These are phyloP conservation scores for Cadophora gregata DNA, from an alignment of 2,329 filamentous ascomycete genomes.

Conservation along the genomic window DNA sequence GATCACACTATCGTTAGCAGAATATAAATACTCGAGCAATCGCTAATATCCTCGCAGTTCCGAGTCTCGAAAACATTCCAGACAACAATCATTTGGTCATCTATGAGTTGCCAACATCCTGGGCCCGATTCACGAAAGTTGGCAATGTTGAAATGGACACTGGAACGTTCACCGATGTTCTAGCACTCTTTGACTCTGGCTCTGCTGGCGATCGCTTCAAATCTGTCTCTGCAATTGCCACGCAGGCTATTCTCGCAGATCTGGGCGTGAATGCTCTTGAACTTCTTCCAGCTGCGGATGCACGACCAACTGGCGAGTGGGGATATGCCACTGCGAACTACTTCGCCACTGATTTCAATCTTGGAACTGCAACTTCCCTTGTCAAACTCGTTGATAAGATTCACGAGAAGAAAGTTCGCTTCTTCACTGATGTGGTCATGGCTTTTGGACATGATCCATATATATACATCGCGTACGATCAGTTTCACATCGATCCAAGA, in stretches of 20 bases:
- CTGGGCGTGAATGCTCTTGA: slow-evolving; percentile 31
- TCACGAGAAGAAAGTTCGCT: slow-evolving; percentile 25
- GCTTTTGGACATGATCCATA: slow-evolving; percentile 33
- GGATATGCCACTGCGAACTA: slow-evolving; percentile 34
- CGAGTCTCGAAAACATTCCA: slow-evolving; percentile 24
- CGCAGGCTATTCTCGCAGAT: slow-evolving; percentile 26
- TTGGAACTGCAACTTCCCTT: slow-evolving; percentile 26
- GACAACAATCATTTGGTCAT: slow-evolving; percentile 33
- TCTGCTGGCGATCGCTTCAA: slow-evolving; percentile 23
- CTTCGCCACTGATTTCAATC: slow-evolving; percentile 30
- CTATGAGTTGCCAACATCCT: slow-evolving; percentile 31
- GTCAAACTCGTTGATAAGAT: slow-evolving; percentile 28
- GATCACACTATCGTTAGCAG: too few species aligned
- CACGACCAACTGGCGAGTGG: slow-evolving; percentile 30
- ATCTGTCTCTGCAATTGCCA: slow-evolving; percentile 12
- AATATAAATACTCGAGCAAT: neutral
- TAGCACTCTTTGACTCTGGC: slow-evolving; percentile 26
- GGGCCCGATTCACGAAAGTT: slow-evolving; percentile 23
- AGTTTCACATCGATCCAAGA: slow-evolving; percentile 28
- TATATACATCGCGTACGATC: slow-evolving; percentile 29
- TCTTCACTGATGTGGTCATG: slow-evolving; percentile 35
- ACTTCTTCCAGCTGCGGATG: slow-evolving; percentile 32
- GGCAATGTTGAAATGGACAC: slow-evolving; percentile 24
- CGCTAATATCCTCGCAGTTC: neutral
- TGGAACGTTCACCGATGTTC: slow-evolving; percentile 30